Conservation (phyloP, 2,329 filamentous ascomycete species). For the Beauveria sp. region DNA sequence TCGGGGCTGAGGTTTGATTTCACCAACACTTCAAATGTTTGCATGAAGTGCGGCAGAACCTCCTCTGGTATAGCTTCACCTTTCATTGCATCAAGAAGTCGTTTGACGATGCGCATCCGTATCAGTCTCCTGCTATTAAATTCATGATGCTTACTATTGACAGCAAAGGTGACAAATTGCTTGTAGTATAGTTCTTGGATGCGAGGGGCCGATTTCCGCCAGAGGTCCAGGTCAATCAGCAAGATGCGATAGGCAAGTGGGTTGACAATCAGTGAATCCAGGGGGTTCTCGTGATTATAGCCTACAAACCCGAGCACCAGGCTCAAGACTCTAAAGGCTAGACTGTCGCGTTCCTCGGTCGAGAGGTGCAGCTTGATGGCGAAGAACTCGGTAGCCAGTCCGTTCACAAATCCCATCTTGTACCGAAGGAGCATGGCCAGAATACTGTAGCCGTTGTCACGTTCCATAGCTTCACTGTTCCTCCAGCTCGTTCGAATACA, state of each 20-base stretch:
- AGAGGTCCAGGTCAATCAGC: conserved; percentile 87
- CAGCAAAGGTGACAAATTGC: conserved; percentile 81
- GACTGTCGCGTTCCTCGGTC: conserved; percentile 44
- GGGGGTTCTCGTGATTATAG: conserved; percentile 70
- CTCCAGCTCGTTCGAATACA: conserved; percentile 89
- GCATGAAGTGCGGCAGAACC: conserved; percentile 67
- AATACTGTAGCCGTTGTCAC: conserved; percentile 87
- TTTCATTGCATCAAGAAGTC: conserved; percentile 83
- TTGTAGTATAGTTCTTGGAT: conserved; percentile 88
- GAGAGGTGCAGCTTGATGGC: conserved; percentile 37
- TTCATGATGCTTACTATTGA: conserved; percentile 83
- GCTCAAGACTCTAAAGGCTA: conserved; percentile 60
- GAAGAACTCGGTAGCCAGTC: conserved; percentile 21
- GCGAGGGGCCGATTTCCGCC: conserved; percentile 68
- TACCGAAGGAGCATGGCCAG: conserved; percentile 75
- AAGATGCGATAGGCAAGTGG: conserved; percentile 89
- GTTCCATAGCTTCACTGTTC: conserved; percentile 97
- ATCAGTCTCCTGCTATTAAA: conserved; percentile 85
- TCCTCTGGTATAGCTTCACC: conserved; percentile 68
- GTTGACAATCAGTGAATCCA: conserved; percentile 90
- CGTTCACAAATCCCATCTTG: conserved; percentile 57
- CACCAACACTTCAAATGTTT: conserved; percentile 71
- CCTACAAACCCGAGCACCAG: conserved; percentile 81
- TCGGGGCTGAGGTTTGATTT: conserved; percentile 76
- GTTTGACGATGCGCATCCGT: conserved; percentile 92